Evolutionary conservation across 441 rosid species (phyloP), one percentile per base, ranked within the genome.

Genomic region (Mallotus repandus): DNA sequence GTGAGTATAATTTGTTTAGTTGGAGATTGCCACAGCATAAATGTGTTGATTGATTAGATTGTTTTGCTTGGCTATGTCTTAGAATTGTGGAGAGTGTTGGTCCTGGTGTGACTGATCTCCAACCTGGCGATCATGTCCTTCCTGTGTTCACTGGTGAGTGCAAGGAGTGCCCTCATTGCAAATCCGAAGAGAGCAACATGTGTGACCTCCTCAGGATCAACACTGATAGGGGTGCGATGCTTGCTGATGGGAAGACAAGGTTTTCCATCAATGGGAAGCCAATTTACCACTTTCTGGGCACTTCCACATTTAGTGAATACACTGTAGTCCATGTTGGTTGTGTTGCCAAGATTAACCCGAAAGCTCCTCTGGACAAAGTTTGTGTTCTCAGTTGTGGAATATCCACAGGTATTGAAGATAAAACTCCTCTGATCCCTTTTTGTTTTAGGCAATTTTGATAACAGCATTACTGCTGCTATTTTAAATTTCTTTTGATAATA

Each of bases 11-110:
- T 43, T 62, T 54, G 25, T 7, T 72, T 38, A 15, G n/a, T 59
- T 70, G 50, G 43, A 21, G 32, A 10, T 64, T 73, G 14, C 15
- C n/a, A 43, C 8, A 54, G 4, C 12, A 16, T 9, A 29, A 15
- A 25, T 43, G 16, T 29, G 16, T 35, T n/a, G 58, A n/a, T 46
- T 22, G 41, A 2, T 53, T 15, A 2, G 4, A 0, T 4, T 7
- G 5, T 16, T 63, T 18, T 46, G 21, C 16, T 70, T 55, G 4
- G 2, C 5, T 19, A 15, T 35, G 45, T 19, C 50, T 62, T 78
- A 94, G 98, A 22, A 92, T 90, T 79, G 97, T 92, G 63, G 97
- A 94, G 86, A 92, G 98, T 53, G 86, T 94, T 8, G 97, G 98
- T 45, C 89, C 88, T 74, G 97, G 97, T 5, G 98, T 94, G 70